These are phyloP conservation scores for Pelargonium australe DNA, from an alignment of 441 rosid species.

Conservation along the genomic window DNA sequence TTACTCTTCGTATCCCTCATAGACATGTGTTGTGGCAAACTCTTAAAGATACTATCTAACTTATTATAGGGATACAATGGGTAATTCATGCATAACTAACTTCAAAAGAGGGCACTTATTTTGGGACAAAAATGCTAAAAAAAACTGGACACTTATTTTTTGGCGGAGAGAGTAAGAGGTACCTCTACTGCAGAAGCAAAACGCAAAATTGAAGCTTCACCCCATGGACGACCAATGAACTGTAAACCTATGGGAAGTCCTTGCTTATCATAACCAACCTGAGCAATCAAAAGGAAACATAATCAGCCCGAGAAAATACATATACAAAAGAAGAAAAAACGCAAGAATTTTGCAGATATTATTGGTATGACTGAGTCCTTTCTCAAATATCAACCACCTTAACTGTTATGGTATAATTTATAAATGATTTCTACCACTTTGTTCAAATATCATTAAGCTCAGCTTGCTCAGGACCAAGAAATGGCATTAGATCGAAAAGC, in stretches of 20 bases:
- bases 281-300: conserved; percentile 16
- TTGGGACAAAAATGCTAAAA: background rate
- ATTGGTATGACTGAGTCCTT: background rate
- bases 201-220: conserved; percentile 63
- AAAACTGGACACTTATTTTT: background rate
- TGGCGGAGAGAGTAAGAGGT: background rate
- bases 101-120: too few species aligned
- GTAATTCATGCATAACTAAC: too few species aligned
- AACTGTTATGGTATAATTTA: too few species aligned
- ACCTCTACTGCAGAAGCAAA: conserved; percentile 78
- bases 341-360: background rate
- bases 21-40: background rate
- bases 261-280: conserved; percentile 82
- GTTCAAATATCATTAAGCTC: too few species aligned
- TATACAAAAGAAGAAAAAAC: background rate
- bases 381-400: background rate
- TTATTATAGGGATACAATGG: too few species aligned
- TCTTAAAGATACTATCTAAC: too few species aligned
- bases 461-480: too few species aligned
- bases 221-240: conserved; percentile 76
- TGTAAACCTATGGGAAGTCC: conserved; percentile 87
- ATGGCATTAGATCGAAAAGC: too few species aligned
- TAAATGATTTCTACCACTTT: too few species aligned
- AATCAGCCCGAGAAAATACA: background rate
- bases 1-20: too few species aligned